Conservation (phyloP, 73 alveolate genomes). For the Blepharisma stoltei region DNA sequence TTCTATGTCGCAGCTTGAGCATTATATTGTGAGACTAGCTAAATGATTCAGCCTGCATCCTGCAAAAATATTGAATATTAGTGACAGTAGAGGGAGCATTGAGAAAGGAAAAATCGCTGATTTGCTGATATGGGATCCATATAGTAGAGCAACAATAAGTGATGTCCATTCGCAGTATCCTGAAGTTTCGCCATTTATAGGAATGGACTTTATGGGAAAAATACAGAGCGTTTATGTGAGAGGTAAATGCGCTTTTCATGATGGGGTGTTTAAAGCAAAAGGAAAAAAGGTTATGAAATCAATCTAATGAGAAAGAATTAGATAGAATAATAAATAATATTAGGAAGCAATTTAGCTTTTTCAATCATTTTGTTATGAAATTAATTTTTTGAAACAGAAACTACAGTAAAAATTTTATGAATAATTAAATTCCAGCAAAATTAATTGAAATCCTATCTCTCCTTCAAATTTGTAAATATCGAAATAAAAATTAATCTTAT, state of each 20-base stretch:
- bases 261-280: background rate
- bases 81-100: background rate
- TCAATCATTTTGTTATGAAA: too few relatives aligned
- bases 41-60: conserved; percentile 14
- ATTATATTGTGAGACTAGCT: conserved; percentile 20
- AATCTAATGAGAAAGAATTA: too few relatives aligned
- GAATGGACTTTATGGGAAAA: background rate
- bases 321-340: too few relatives aligned
- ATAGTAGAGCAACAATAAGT: background rate
- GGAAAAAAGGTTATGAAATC: too few relatives aligned
- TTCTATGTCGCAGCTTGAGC: background rate
- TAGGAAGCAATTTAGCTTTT: too few relatives aligned
- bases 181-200: conserved; percentile 16
- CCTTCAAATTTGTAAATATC: too few relatives aligned
- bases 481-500: too few relatives aligned
- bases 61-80: background rate
- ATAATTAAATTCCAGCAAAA: too few relatives aligned
- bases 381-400: too few relatives aligned
- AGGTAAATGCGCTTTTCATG: background rate
- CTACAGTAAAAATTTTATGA: too few relatives aligned
- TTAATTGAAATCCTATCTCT: too few relatives aligned
- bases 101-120: conserved; percentile 23
- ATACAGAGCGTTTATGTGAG: conserved; percentile 4
- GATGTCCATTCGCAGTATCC: background rate
- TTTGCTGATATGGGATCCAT: conserved; percentile 12